phyloP scores from a whole-genome alignment of 164 flowering plant genomes.

The Sextonia rubra region DNA sequence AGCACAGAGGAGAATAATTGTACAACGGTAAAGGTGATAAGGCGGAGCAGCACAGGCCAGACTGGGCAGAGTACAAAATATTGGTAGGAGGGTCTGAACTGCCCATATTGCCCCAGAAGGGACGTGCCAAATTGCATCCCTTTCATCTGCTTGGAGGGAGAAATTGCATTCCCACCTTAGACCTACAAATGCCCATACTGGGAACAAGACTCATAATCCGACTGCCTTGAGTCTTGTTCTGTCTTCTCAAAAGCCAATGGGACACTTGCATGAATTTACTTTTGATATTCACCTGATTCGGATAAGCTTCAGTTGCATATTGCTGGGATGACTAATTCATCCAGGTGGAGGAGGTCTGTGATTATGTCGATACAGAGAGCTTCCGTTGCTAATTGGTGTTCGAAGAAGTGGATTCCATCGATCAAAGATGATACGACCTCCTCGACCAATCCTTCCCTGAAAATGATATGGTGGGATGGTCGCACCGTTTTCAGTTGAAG shows the following conservation, averaged over 20 bases:
- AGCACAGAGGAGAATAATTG: conserved; percentile 14
- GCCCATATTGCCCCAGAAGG: neutral
- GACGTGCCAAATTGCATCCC: neutral
- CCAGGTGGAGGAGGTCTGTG: conserved; percentile 35
- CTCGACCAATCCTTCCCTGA: conserved; percentile 88
- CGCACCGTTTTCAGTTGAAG: conserved; percentile 31
- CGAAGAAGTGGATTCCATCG: conserved; percentile 80
- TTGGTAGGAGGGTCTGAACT: conserved; percentile 2
- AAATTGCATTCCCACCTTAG: neutral
- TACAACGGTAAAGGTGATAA: conserved; percentile 16
- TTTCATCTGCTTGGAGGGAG: conserved; percentile 1
- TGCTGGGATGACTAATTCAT: conserved; percentile 4
- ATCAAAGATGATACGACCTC: conserved; percentile 88
- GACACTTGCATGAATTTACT: neutral
- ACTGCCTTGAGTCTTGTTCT: conserved; percentile 1
- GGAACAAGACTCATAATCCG: conserved; percentile 5
- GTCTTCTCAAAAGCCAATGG: conserved; percentile 4
- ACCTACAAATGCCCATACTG: neutral
- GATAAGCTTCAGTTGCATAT: neutral
- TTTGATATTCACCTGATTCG: conserved; percentile 2
- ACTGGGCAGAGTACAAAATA: conserved; percentile 2
- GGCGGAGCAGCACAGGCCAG: neutral
- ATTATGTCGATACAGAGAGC: conserved; percentile 34
- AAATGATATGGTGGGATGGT: conserved; percentile 34
- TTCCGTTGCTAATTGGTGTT: conserved; percentile 46